Percentiles rank a stretch among this genome's conserved stretches.
phyloP scores from a whole-genome alignment of 83 land plant species.

The Diphasiastrum complanatum region DNA sequence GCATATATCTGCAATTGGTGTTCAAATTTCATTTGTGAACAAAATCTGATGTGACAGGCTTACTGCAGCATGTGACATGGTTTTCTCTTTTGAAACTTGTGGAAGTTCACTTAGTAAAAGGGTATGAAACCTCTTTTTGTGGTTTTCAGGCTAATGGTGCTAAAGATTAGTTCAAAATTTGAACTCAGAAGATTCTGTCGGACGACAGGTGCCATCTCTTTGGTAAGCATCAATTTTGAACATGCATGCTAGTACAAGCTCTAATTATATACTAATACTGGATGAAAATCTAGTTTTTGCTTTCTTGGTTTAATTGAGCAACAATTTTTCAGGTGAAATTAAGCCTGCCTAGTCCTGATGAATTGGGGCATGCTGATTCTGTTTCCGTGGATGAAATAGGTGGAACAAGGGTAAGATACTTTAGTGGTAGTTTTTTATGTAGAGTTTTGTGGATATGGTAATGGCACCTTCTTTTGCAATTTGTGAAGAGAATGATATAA shows the following conservation, averaged over 20 bases:
- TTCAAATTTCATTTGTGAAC: no score
- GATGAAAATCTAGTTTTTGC: not conserved
- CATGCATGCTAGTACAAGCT: not conserved
- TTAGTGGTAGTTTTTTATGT: not conserved
- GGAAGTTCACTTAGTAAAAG: no score
- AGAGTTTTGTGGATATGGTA: not conserved
- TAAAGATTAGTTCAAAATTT: slow-evolving; percentile 93
- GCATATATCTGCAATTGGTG: no score
- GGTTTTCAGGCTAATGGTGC: slow-evolving; percentile 73
- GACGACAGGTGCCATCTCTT: slow-evolving; percentile 82
- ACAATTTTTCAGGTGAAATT: slow-evolving; percentile 58
- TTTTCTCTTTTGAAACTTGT: not conserved
- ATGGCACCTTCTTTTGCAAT: slow-evolving; percentile 1
- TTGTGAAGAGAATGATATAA: slow-evolving; percentile 2
- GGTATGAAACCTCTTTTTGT: no score
- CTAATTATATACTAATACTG: not conserved
- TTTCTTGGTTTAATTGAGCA: not conserved
- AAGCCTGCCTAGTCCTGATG: slow-evolving; percentile 73
- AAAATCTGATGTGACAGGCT: no score
- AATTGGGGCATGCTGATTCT: slow-evolving; percentile 88
- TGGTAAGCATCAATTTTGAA: slow-evolving; percentile 35
- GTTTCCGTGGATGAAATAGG: slow-evolving; percentile 92
- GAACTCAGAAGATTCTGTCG: slow-evolving; percentile 89
- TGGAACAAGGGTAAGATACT: slow-evolving; percentile 60
- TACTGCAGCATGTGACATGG: not conserved